Conservation (phyloP, 2,329 filamentous ascomycete genomes). For the Tetracladium maxilliforme region DNA sequence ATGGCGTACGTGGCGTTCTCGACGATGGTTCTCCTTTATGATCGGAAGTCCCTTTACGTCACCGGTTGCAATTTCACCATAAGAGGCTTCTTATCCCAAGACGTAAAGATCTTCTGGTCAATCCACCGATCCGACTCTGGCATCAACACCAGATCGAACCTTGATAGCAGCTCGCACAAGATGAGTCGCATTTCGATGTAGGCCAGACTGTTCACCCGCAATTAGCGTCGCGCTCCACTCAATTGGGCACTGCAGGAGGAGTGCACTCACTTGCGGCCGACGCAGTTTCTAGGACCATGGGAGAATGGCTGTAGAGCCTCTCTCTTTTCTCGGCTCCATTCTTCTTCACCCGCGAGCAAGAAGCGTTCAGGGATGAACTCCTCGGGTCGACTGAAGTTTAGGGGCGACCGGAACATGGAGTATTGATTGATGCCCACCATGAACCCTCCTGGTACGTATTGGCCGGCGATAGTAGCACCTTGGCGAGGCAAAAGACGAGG, state of each 20-base stretch:
- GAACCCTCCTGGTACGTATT: constrained; percentile 4
- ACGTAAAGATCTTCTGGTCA: constrained; percentile 1
- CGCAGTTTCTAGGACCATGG: constrained; percentile 6
- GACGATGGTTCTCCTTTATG: too few relatives aligned
- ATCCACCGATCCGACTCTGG: constrained; percentile 1
- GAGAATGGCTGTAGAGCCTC: too few relatives aligned
- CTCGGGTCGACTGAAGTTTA: constrained; percentile 6
- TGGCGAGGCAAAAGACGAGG: constrained; percentile 1
- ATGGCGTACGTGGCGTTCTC: too few relatives aligned
- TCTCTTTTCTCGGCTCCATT: background rate
- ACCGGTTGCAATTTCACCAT: too few relatives aligned
- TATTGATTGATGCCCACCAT: background rate
- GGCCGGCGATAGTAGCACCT: constrained; percentile 2
- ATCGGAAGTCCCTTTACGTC: too few relatives aligned
- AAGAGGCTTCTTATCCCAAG: constrained; percentile 5
- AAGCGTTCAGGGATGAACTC: constrained; percentile 9
- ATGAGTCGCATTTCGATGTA: constrained; percentile 3
- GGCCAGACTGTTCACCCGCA: constrained; percentile 4
- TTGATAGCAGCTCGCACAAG: constrained; percentile 2
- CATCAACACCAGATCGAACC: constrained; percentile 4
- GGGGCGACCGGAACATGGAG: constrained; percentile 2
- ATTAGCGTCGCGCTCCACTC: too few relatives aligned
- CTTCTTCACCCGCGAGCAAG: background rate
- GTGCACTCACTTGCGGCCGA: constrained; percentile 6
- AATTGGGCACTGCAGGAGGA: too few relatives aligned